Percentiles rank a stretch among this genome's conserved stretches.
Evolutionary conservation across 2,329 filamentous ascomycete genomes (phyloP).

Genomic region (Karstenula rhodostoma): DNA sequence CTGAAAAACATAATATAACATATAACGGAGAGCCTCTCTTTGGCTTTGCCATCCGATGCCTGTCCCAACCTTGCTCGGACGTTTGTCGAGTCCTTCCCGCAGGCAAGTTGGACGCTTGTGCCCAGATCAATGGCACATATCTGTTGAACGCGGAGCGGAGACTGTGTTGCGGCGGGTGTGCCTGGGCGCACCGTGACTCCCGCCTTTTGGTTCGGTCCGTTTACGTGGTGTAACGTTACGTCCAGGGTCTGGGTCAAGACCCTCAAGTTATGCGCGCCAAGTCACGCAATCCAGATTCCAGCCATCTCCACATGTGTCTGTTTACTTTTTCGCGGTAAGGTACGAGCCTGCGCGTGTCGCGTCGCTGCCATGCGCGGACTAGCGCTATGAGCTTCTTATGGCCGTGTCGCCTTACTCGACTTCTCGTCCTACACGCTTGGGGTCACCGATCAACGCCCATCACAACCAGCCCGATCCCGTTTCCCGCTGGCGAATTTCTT

Average conservation of each 20-base stretch:
- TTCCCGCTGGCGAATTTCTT: neutral
- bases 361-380: neutral
- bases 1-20: neutral
- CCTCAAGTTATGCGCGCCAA: neutral
- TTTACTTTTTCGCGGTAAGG: neutral
- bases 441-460: neutral
- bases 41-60: neutral
- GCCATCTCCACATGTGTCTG: neutral
- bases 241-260: neutral
- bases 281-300: neutral
- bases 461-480: too few relatives aligned
- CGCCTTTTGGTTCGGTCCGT: neutral
- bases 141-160: neutral
- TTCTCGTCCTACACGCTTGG: conserved; percentile 1
- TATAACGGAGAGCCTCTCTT: neutral
- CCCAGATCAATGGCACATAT: neutral
- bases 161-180: neutral
- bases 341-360: conserved; percentile 3
- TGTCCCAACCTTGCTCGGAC: neutral
- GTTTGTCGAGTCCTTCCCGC: neutral
- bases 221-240: neutral
- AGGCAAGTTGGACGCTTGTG: neutral
- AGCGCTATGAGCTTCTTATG: neutral
- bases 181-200: neutral
- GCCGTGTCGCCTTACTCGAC: neutral